These are phyloP conservation scores for Apium graveolens DNA, from an alignment of 129 eudicot genomes.

Conservation along the genomic window DNA sequence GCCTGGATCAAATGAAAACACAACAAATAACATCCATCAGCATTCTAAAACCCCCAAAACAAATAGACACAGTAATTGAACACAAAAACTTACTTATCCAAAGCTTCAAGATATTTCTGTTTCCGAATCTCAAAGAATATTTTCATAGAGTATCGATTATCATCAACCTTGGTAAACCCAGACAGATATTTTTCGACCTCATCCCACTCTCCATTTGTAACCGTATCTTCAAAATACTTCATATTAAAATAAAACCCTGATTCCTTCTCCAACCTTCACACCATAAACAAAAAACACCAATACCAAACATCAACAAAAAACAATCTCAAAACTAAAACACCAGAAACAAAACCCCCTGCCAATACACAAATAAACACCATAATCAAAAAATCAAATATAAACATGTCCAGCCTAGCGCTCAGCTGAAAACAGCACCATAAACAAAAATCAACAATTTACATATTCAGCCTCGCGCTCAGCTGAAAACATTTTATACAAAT, in stretches of 20 bases:
- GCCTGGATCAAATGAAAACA: conserved; percentile 20
- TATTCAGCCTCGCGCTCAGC: background rate
- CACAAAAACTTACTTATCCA: conserved; percentile 11
- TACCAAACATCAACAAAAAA: background rate
- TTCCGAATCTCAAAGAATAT: conserved; percentile 15
- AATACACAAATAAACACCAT: too few species aligned
- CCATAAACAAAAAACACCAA: background rate
- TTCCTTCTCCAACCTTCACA: conserved; percentile 16
- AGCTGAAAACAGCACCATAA: too few species aligned
- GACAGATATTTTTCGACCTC: conserved; percentile 5
- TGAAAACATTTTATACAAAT: too few species aligned
- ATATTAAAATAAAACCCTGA: conserved; percentile 9
- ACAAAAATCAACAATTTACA: background rate
- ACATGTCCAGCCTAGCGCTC: too few species aligned
- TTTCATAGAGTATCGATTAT: conserved; percentile 8
- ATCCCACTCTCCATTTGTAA: conserved; percentile 11
- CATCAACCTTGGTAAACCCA: conserved; percentile 12
- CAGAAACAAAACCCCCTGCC: background rate
- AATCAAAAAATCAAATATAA: too few species aligned
- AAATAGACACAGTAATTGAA: background rate
- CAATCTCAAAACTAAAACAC: background rate
- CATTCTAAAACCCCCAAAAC: background rate
- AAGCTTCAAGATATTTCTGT: conserved; percentile 13
- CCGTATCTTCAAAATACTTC: conserved; percentile 11
- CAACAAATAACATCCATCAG: background rate